A percentile compares a stretch with the other conserved stretches of the same genome.
phyloP scores from a whole-genome alignment of 192 early-diverging fungal species.

The Lobosporangium transversale region DNA sequence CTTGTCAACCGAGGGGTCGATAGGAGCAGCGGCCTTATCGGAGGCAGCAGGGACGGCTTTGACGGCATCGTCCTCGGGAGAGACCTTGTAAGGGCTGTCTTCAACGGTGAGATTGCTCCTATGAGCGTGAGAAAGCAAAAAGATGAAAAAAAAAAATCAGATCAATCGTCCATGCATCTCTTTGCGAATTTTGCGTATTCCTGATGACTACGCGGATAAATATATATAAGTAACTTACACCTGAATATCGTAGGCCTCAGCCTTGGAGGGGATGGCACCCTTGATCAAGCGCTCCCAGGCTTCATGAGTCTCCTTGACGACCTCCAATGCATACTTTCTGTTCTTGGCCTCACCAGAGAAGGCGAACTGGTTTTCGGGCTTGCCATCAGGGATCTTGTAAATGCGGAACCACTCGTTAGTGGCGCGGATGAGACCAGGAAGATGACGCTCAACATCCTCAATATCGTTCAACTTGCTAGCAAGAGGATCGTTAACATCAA shows the following conservation, averaged over 20 bases:
- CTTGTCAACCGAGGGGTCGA: slow-evolving; percentile 95
- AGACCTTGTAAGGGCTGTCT: slow-evolving; percentile 78
- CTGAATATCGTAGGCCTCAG: slow-evolving; percentile 79
- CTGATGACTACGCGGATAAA: no score
- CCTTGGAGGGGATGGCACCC: slow-evolving; percentile 67
- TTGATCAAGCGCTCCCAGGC: slow-evolving; percentile 90
- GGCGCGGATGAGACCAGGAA: slow-evolving; percentile 95
- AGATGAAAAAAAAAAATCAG: not conserved
- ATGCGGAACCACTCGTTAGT: slow-evolving; percentile 99
- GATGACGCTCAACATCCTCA: slow-evolving; percentile 97
- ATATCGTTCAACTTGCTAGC: slow-evolving; percentile 98
- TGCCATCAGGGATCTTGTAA: slow-evolving; percentile 99
- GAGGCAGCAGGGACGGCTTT: slow-evolving; percentile 66
- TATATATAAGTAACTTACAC: slow-evolving; percentile 65
- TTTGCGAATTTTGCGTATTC: no score
- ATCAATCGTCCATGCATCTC: no score
- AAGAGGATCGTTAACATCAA: slow-evolving; percentile 97
- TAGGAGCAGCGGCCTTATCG: slow-evolving; percentile 68
- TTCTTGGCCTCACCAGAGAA: slow-evolving; percentile 91
- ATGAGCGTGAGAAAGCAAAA: slow-evolving; percentile 3
- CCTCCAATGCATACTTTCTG: slow-evolving; percentile 89
- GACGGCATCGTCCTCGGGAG: slow-evolving; percentile 64
- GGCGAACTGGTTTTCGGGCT: slow-evolving; percentile 99
- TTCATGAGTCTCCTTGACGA: slow-evolving; percentile 93
- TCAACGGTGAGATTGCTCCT: slow-evolving; percentile 77